Base-by-base conservation (phyloP, 371 early-diverging fungal species). In the Rhizopus delemar region DNA sequence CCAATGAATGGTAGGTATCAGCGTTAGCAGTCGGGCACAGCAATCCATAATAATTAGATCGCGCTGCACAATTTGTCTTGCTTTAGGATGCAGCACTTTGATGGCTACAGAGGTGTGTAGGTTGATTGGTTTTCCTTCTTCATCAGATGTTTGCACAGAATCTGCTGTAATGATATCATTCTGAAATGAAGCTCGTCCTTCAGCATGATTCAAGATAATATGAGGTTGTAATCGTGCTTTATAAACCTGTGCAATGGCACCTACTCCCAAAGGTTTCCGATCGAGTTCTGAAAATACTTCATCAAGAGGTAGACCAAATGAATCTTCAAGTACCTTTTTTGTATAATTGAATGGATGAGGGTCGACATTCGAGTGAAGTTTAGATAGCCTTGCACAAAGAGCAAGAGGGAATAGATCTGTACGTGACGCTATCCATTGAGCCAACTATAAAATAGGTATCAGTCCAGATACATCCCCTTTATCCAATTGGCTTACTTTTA, bases 381-480 rank as follows among this genome's bases (percentile, higher is more conserved):
- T 83, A 9, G 89, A 84, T 5, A 99, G 81, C 41, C 83, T 85
- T 5, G 53, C 38, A 62, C 97, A 94, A 9, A 96, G 74, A 50
- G 89, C 85, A 4, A 73, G 69, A 2, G 93, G 92, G 51, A 99
- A 93, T 6, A 97, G 74, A 68, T 99, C 99, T 8, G 90, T 82
- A 41, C 98, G 80, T 13, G 96, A 93, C 13, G 94, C 91, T 5
- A 96, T 93, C 95, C 96, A 99, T 81, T 99, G 99, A 1, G 93
- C 91, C 7, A 99, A 73, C 89, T 91, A 65, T 41, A 66, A 35
- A 59, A 52, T 9, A 51, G 51, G 9, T 48, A 3, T 48, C 29
- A 48, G 29, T 28, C n/a, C 0, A 13, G 15, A 41, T 51, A 32
- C n/a, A 55, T 43, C 41, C 34, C 7, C 13, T 29, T 16, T 32